Evolutionary conservation across 495 filamentous ascomycete genomes (phyloP).

Genomic region (Trichoderma gamsii): DNA sequence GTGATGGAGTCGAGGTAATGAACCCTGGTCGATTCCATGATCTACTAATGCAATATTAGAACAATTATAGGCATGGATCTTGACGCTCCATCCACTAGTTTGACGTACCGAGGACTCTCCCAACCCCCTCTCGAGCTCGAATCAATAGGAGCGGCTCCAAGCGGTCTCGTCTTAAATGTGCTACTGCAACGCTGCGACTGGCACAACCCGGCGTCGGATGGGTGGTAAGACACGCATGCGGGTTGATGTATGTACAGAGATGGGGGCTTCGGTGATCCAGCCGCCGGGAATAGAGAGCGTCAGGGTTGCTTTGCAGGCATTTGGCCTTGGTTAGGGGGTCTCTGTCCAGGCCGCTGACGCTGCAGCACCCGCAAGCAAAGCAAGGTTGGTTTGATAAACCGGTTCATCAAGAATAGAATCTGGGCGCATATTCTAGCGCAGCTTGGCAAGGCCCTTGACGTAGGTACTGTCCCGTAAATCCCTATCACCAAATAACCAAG

Average conservation of each 20-base stretch:
- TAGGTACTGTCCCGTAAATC: not conserved
- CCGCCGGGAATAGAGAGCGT: no score
- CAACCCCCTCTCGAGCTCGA: not conserved
- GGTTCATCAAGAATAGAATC: not conserved
- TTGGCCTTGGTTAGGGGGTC: not conserved
- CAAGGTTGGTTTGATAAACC: not conserved
- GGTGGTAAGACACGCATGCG: no score
- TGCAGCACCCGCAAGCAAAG: not conserved
- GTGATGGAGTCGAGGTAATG: not conserved
- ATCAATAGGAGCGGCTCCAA: not conserved
- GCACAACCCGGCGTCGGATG: no score
- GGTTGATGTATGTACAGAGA: no score
- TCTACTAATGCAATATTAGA: slow-evolving; percentile 1
- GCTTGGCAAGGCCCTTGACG: not conserved
- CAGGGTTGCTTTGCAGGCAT: not conserved
- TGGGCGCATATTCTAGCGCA: not conserved
- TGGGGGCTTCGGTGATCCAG: no score
- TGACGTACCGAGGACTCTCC: not conserved
- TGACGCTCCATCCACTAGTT: not conserved
- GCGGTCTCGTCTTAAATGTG: no score
- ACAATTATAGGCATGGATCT: slow-evolving; percentile 9
- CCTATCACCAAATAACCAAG: not conserved
- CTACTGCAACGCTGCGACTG: no score
- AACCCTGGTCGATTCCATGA: not conserved
- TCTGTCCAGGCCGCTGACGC: not conserved